Evolutionary conservation across 2,329 filamentous ascomycete species (phyloP).

Genomic region (Hypoxylon sp.): DNA sequence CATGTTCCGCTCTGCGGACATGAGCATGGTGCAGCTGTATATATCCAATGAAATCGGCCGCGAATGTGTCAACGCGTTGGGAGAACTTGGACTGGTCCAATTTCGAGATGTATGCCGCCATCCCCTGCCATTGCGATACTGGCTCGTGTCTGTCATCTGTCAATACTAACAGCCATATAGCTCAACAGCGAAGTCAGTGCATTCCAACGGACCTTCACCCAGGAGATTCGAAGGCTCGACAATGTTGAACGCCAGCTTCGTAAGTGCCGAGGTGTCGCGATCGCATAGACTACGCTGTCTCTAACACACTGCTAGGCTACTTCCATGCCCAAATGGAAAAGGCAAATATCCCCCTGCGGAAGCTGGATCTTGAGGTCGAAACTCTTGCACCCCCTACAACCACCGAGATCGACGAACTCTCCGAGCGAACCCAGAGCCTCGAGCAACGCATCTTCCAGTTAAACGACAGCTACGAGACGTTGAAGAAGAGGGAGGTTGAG

Average conservation of each 20-base stretch:
- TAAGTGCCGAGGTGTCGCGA: slow-evolving; percentile 65
- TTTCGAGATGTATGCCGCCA: slow-evolving; percentile 87
- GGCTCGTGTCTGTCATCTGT: background rate
- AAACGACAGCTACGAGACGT: slow-evolving; percentile 97
- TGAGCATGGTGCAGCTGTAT: slow-evolving; percentile 99
- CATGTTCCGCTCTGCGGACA: slow-evolving; percentile 99
- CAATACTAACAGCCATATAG: slow-evolving; percentile 62
- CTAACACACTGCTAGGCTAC: slow-evolving; percentile 75
- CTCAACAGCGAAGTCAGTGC: slow-evolving; percentile 93
- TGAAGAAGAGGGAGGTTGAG: slow-evolving; percentile 98
- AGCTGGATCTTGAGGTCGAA: slow-evolving; percentile 91
- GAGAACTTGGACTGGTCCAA: slow-evolving; percentile 95
- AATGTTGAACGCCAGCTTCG: slow-evolving; percentile 98
- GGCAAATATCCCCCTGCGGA: slow-evolving; percentile 85
- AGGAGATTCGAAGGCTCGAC: slow-evolving; percentile 96
- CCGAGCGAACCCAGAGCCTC: slow-evolving; percentile 91
- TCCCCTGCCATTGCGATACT: slow-evolving; percentile 39
- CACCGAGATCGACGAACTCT: slow-evolving; percentile 95
- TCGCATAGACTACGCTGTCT: slow-evolving; percentile 22
- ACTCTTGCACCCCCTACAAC: slow-evolving; percentile 89
- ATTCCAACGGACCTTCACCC: slow-evolving; percentile 97
- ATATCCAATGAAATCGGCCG: slow-evolving; percentile 98
- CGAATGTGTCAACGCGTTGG: slow-evolving; percentile 95
- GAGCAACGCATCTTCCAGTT: slow-evolving; percentile 92
- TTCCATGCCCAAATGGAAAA: slow-evolving; percentile 98